Base-by-base conservation (phyloP, 345 rosid genomes). In the Alliaria petiolata region DNA sequence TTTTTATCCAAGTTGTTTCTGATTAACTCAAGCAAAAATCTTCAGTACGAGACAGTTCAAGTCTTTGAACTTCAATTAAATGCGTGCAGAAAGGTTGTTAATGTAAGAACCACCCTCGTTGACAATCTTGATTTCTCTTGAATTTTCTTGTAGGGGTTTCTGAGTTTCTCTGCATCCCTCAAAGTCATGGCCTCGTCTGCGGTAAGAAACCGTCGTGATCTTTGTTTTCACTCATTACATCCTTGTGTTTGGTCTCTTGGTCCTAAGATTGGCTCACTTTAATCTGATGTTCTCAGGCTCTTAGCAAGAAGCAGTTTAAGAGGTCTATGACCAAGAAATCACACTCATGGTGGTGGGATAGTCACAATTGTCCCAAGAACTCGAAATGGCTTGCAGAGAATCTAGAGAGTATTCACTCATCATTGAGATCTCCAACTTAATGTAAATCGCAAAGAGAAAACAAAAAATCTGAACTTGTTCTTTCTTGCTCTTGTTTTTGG, bases 291-390 rank as follows among this genome's bases (percentile, higher is more conserved):
- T 71, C 17, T 22, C 47, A 80, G 80, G 72, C 60, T 75, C 78
- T 40, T 26, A 64, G 77, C 49, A 69, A 75, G 70, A 82, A 35
- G 19, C 79, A 42, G 59, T 75, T 84, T 82, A 85, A 78, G 85
- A 85, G 84, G 54, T 62, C 67, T 36, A 78, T 79, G 66, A 78
- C 74, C 10, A 85, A 76, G 57, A 87, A 87, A 77, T 82, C 88
- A 36, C 83, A 91, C 68, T 85, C 90, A 19, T 91, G 92, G 95
- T 87, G 92, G 95, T 87, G 96, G 97, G 93, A 91, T 76, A 85
- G 93, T 78, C 96, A 91, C 53, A 82, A 79, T 43, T 71, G 82
- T 78, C 85, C 90, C 51, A 91, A 85, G 83, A 89, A 86, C 77
- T 86, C 93, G 6, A 86, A 82, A 76, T 89, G 97, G 96, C 93